A percentile compares a stretch with the other conserved stretches of the same genome.
phyloP scores from a whole-genome alignment of 2,329 filamentous ascomycete species.

The Aspergillus clavatus region DNA sequence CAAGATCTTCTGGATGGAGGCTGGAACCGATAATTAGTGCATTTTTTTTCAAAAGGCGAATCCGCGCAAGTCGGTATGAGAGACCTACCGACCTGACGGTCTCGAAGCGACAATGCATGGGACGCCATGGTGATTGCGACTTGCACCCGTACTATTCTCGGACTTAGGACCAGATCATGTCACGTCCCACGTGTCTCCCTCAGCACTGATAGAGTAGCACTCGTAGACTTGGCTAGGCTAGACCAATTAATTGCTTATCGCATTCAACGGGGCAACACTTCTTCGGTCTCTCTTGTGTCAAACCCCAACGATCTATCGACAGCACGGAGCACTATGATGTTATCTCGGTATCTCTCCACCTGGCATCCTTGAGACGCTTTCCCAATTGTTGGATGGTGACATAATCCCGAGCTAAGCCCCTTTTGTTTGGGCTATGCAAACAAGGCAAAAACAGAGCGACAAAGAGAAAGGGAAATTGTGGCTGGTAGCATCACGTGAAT shows the following conservation, averaged over 20 bases:
- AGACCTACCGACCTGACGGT: slow-evolving; percentile 65
- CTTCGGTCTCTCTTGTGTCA: neutral
- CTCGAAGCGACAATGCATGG: slow-evolving; percentile 57
- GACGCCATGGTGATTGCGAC: slow-evolving; percentile 48
- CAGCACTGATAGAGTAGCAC: neutral
- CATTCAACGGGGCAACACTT: neutral
- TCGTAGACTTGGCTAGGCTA: neutral
- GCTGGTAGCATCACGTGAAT: slow-evolving; percentile 13
- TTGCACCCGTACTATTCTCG: slow-evolving; percentile 12
- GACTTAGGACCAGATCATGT: slow-evolving; percentile 17
- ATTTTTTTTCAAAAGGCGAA: neutral
- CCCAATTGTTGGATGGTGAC: slow-evolving; percentile 20
- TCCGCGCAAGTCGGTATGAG: slow-evolving; percentile 4
- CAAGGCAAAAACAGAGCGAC: slow-evolving; percentile 15
- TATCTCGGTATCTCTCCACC: slow-evolving; percentile 21
- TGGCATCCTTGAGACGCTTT: slow-evolving; percentile 26
- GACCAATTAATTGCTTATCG: neutral
- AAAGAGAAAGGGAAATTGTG: slow-evolving; percentile 2
- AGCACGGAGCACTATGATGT: neutral
- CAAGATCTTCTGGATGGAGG: slow-evolving; percentile 89
- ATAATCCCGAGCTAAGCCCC: slow-evolving; percentile 15
- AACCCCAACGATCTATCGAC: neutral
- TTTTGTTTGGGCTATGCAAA: slow-evolving; percentile 16
- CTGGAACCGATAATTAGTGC: slow-evolving; percentile 44
- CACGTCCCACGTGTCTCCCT: slow-evolving; percentile 6